phyloP scores from a whole-genome alignment of 1,284 basidiomycete genomes.

The Chalciporus piperatoides region DNA sequence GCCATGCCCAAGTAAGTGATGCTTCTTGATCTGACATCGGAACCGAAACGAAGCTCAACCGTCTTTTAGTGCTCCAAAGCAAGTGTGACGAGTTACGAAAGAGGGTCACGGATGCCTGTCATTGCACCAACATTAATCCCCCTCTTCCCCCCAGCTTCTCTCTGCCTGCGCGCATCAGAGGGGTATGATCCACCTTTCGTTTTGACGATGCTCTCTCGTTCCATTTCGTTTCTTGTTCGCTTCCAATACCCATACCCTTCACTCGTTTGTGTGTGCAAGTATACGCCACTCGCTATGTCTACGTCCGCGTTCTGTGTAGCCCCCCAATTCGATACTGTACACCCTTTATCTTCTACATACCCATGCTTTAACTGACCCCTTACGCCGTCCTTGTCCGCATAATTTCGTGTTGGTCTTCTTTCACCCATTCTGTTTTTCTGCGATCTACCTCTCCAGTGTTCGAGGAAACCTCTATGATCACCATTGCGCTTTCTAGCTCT shows the following conservation, averaged over 20 bases:
- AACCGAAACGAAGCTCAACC: constrained; percentile 8
- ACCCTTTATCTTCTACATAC: constrained; percentile 6
- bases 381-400: constrained; percentile 5
- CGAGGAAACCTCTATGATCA: background rate
- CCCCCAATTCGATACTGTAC: constrained; percentile 29
- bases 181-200: constrained; percentile 19
- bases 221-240: background rate
- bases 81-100: constrained; percentile 45
- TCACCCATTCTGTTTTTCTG: constrained; percentile 3
- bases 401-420: constrained; percentile 13
- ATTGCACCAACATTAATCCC: constrained; percentile 36
- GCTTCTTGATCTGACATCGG: constrained; percentile 3
- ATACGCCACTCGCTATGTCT: constrained; percentile 28
- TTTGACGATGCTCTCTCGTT: background rate
- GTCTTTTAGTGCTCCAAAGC: constrained; percentile 39
- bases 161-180: constrained; percentile 33
- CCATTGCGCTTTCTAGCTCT: background rate
- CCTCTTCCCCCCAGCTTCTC: constrained; percentile 39
- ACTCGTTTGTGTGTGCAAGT: constrained; percentile 27
- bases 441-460: background rate
- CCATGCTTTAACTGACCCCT: constrained; percentile 8
- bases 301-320: constrained; percentile 28
- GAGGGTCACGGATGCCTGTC: constrained; percentile 46
- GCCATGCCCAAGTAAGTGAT: constrained; percentile 58
- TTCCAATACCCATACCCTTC: constrained; percentile 26